Base-by-base conservation (phyloP, 345 rosid genomes). In the Crucihimalaya himalaica region DNA sequence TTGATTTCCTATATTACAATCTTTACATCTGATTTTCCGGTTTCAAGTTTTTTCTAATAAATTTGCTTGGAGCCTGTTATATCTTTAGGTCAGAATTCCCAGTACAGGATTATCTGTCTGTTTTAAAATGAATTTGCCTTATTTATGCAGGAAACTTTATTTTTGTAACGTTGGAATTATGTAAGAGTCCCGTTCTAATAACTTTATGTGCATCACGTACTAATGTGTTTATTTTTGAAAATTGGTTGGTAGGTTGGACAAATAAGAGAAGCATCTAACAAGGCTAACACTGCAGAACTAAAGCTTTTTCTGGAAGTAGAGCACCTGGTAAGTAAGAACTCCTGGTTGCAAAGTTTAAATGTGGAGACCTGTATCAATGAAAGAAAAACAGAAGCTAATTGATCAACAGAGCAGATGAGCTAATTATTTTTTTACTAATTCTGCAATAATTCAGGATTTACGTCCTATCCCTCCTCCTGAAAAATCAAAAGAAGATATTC, bases 261-360 rank as follows among this genome's bases (percentile, higher is more conserved):
- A 74, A 76, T 94, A 80, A 86, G 89, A 81, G 98, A 91, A 81
- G 93, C 84, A 50, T 88, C 96, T 59, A 88, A 91, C 75, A 94
- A 88, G 83, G 81, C 88, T 8, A 86, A 79, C 66, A 91, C 80
- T 83, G 96, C 97, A 15, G 98, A 94, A 68, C 78, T 94, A 71
- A 94, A 94, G 77, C 78, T 94, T 75, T 94, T 89, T 71, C 76
- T 94, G 85, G 98, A 94, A 86, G 84, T 86, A 62, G 96, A 88
- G 75, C 77, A 80, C 60, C 81, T 42, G 93, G 98, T 93, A 83
- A 64, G 98, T 93, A 83, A 64, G 46, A 40, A 68, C 65, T 32
- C 45, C 73, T 50, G 63, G 52, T 54, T 47, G 6, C 54, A 58
- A 59, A 50, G 52, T 39, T 53, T 51, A 27, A 58, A 55, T 42